A percentile compares a stretch with the other conserved stretches of the same genome.
phyloP scores from a whole-genome alignment of 768 basidiomycete species.

The Suillus weaverae region DNA sequence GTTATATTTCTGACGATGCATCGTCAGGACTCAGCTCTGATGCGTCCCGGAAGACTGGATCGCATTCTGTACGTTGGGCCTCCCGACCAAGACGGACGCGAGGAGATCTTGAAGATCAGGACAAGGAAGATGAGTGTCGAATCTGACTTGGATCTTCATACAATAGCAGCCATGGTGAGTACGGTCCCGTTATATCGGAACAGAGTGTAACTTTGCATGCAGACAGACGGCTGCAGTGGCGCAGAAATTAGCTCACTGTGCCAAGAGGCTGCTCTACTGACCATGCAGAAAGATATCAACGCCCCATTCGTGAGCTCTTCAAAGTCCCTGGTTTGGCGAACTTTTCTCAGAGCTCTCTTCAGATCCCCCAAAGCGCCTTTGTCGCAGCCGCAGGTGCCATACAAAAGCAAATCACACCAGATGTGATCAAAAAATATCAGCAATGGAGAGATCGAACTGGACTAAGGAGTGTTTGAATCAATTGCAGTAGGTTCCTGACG shows the following conservation, averaged over 20 bases:
- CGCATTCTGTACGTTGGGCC: constrained; percentile 93
- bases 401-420: constrained; percentile 82
- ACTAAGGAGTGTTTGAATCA: constrained; percentile 12
- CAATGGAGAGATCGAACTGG: constrained; percentile 56
- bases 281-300: constrained; percentile 87
- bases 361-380: constrained; percentile 81
- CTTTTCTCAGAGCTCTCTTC: constrained; percentile 1
- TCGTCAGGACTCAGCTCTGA: constrained; percentile 84
- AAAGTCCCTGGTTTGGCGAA: neutral
- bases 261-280: constrained; percentile 91
- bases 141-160: constrained; percentile 59
- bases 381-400: constrained; percentile 68
- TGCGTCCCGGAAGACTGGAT: constrained; percentile 94
- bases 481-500: constrained; percentile 1
- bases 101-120: constrained; percentile 83
- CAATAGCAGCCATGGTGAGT: constrained; percentile 70
- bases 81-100: constrained; percentile 75
- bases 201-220: constrained; percentile 8
- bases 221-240: constrained; percentile 96
- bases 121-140: constrained; percentile 80
- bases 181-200: neutral
- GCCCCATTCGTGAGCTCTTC: constrained; percentile 61
- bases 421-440: constrained; percentile 69
- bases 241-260: constrained; percentile 91
- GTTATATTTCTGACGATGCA: neutral